Percentiles rank a stretch among this genome's conserved stretches.
Evolutionary conservation across 2,329 filamentous ascomycete genomes (phyloP).

Genomic region (Phoma sp.): DNA sequence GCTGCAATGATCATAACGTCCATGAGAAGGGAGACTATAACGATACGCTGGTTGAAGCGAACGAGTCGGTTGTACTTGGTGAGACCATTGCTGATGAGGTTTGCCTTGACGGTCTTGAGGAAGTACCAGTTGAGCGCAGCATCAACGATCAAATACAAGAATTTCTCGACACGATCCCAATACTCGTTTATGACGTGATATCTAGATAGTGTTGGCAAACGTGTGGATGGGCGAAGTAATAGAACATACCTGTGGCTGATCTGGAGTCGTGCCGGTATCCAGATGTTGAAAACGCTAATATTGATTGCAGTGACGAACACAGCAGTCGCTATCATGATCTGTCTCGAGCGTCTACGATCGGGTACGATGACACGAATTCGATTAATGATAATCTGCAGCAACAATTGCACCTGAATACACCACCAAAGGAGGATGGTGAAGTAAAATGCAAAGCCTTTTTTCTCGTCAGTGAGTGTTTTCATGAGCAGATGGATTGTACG

Average conservation of each 20-base stretch:
- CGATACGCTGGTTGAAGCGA: constrained; percentile 59
- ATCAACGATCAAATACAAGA: constrained; percentile 48
- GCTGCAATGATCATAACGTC: constrained; percentile 58
- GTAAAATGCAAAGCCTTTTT: constrained; percentile 44
- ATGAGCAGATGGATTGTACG: neutral
- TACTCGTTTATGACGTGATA: constrained; percentile 48
- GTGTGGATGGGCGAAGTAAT: neutral
- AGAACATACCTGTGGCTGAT: constrained; percentile 31
- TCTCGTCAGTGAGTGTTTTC: constrained; percentile 3
- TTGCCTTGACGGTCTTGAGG: constrained; percentile 54
- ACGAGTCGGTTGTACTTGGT: constrained; percentile 61
- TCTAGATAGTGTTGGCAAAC: constrained; percentile 15
- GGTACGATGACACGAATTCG: constrained; percentile 48
- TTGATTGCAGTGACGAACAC: constrained; percentile 49
- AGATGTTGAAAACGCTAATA: constrained; percentile 50
- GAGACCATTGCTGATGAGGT: constrained; percentile 58
- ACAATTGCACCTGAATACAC: constrained; percentile 49
- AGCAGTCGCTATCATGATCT: constrained; percentile 49
- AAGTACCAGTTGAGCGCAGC: constrained; percentile 51
- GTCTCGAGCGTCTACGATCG: constrained; percentile 37
- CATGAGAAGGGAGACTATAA: constrained; percentile 59
- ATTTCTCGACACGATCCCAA: constrained; percentile 51
- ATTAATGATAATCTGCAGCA: constrained; percentile 53
- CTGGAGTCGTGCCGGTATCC: constrained; percentile 51
- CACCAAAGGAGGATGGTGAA: constrained; percentile 47